Percentiles rank a stretch among this genome's conserved stretches.
These are phyloP conservation scores for Tylopilus sp. DNA, from an alignment of 1,284 basidiomycete genomes.

Conservation along the genomic window DNA sequence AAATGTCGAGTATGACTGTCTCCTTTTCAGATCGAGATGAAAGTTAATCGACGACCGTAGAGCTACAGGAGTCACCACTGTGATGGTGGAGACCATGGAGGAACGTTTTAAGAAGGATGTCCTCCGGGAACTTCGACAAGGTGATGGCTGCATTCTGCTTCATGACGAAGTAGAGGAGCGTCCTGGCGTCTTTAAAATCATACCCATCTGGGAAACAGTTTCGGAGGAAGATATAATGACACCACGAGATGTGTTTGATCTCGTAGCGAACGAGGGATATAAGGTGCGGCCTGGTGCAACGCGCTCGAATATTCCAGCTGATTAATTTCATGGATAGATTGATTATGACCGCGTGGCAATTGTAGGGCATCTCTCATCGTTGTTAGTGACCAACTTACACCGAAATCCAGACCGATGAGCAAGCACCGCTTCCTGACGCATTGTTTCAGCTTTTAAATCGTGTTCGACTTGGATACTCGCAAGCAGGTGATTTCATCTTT, in stretches of 20 bases:
- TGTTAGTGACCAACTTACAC: conserved; percentile 6
- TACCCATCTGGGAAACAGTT: conserved; percentile 86
- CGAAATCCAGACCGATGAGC: conserved; percentile 81
- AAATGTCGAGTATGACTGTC: conserved; percentile 79
- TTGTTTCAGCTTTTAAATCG: conserved; percentile 75
- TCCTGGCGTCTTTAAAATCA: conserved; percentile 83
- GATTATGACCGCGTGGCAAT: conserved; percentile 86
- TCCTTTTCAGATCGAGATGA: not conserved
- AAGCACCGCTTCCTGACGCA: conserved; percentile 86
- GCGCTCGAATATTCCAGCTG: conserved; percentile 4
- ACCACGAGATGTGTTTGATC: conserved; percentile 78
- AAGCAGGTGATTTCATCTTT: conserved; percentile 76
- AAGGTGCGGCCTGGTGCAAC: conserved; percentile 38
- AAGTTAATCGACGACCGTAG: conserved; percentile 37
- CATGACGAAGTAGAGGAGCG: conserved; percentile 96
- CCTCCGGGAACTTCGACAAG: conserved; percentile 68
- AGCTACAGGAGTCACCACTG: conserved; percentile 90
- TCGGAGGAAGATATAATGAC: conserved; percentile 88
- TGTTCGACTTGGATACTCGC: conserved; percentile 58
- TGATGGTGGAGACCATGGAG: conserved; percentile 93
- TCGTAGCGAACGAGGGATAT: conserved; percentile 73
- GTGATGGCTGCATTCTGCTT: conserved; percentile 80
- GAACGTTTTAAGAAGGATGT: conserved; percentile 86
- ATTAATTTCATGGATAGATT: conserved; percentile 47
- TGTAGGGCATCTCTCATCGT: conserved; percentile 41